Conservation (phyloP, 129 eudicot species). For the Artemisia argyi region DNA sequence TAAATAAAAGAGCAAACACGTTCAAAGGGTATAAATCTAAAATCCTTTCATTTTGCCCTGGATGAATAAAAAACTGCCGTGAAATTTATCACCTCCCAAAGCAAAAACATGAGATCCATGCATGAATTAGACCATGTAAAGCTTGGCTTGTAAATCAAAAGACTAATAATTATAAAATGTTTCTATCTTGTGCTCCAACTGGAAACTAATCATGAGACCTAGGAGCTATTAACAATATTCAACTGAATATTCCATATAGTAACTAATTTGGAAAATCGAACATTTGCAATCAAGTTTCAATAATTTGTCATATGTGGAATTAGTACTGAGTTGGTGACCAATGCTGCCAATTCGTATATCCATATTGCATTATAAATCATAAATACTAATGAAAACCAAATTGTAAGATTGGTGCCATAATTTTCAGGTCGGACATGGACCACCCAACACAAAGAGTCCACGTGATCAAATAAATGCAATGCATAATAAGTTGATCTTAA, state of each 20-base stretch:
- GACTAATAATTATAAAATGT: constrained; percentile 4
- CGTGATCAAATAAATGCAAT: neutral
- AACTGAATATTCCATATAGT: too few species aligned
- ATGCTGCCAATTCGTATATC: neutral
- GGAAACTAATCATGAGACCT: neutral
- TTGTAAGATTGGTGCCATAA: neutral
- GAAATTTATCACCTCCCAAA: neutral
- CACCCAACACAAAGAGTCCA: too few species aligned
- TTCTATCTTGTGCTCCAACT: constrained; percentile 1
- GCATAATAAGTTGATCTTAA: neutral
- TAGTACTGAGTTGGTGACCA: neutral
- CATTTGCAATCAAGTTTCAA: too few species aligned
- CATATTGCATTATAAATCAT: neutral
- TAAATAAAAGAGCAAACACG: too few species aligned
- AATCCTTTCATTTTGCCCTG: too few species aligned
- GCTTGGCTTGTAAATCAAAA: constrained; percentile 7
- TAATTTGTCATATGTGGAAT: too few species aligned
- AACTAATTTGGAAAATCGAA: too few species aligned
- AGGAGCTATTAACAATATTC: neutral
- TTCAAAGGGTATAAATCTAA: too few species aligned
- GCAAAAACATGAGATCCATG: neutral
- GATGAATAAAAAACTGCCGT: too few species aligned
- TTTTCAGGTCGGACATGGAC: too few species aligned
- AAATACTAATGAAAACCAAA: neutral
- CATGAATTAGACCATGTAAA: constrained; percentile 9